A percentile compares a stretch with the other conserved stretches of the same genome.
phyloP scores from a whole-genome alignment of 2,329 filamentous ascomycete species.

The Epichloe sylvatica region DNA sequence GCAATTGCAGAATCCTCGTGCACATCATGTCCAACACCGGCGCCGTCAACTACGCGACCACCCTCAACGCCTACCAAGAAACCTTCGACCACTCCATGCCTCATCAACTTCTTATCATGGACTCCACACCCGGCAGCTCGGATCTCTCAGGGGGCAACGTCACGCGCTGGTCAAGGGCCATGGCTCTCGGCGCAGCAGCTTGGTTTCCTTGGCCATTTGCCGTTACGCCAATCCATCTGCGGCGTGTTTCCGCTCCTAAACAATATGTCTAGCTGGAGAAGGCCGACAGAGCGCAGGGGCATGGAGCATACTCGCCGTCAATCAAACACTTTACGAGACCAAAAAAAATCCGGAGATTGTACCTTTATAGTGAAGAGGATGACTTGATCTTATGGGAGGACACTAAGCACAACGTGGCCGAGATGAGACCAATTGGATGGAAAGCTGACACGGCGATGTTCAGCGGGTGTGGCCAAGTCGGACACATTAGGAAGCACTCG shows the following conservation, averaged over 20 bases:
- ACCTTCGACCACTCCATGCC: conserved; percentile 26
- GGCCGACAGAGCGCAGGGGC: conserved; percentile 27
- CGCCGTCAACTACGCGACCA: conserved; percentile 36
- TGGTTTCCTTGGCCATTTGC: conserved; percentile 35
- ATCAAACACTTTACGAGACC: conserved; percentile 23
- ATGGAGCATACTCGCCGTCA: conserved; percentile 23
- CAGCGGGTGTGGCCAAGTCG: conserved; percentile 44
- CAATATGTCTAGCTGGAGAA: conserved; percentile 19
- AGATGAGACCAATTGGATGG: conserved; percentile 35
- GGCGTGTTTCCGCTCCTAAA: conserved; percentile 26
- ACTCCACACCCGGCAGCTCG: conserved; percentile 39
- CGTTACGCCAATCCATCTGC: conserved; percentile 33
- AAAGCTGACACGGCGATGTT: conserved; percentile 37
- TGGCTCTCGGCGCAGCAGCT: conserved; percentile 34
- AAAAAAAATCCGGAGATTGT: conserved; percentile 30
- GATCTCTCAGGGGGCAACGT: conserved; percentile 28
- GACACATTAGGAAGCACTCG: conserved; percentile 40
- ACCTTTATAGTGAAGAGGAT: conserved; percentile 45
- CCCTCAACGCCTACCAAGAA: conserved; percentile 31
- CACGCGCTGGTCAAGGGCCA: conserved; percentile 37
- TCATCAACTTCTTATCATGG: conserved; percentile 33
- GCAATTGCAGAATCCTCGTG: conserved; percentile 26
- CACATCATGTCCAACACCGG: conserved; percentile 47
- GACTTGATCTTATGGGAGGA: conserved; percentile 41
- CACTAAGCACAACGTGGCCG: conserved; percentile 38